Evolutionary conservation across 2,329 filamentous ascomycete genomes (phyloP).

Genomic region (Pseudogymnoascus sp.): DNA sequence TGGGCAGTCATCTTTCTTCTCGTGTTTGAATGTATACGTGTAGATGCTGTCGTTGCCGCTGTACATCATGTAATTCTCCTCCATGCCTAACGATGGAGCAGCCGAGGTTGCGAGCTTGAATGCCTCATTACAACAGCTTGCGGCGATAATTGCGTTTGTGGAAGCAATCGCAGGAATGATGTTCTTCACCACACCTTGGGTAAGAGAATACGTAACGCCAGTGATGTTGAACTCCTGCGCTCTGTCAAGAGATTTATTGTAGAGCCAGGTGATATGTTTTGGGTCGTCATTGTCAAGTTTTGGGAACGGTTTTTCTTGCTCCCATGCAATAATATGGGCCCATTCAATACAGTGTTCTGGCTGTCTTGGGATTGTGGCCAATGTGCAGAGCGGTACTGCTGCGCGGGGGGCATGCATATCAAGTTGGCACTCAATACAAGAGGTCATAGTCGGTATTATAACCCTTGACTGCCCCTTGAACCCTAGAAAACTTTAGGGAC

Average conservation of each 20-base stretch:
- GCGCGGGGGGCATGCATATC: constrained; percentile 97
- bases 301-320: constrained; percentile 73
- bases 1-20: constrained; percentile 89
- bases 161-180: constrained; percentile 98
- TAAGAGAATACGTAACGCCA: constrained; percentile 90
- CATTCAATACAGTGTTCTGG: constrained; percentile 98
- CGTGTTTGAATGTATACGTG: constrained; percentile 93
- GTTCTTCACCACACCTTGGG: constrained; percentile 97
- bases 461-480: constrained; percentile 97
- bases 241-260: constrained; percentile 70
- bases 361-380: constrained; percentile 92
- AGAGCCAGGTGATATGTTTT: constrained; percentile 96
- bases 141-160: constrained; percentile 94
- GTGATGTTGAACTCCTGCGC: constrained; percentile 83
- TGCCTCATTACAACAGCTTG: constrained; percentile 92
- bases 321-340: constrained; percentile 98
- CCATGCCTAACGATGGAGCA: constrained; percentile 70
- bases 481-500: constrained; percentile 38
- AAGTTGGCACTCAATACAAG: constrained; percentile 95
- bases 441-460: constrained; percentile 83
- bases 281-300: constrained; percentile 91
- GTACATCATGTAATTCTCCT: constrained; percentile 98
- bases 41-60: constrained; percentile 93
- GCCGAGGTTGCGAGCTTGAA: constrained; percentile 83
- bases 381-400: constrained; percentile 92